phyloP scores from a whole-genome alignment of 2,329 filamentous ascomycete species.

The Colletotrichum sp. region DNA sequence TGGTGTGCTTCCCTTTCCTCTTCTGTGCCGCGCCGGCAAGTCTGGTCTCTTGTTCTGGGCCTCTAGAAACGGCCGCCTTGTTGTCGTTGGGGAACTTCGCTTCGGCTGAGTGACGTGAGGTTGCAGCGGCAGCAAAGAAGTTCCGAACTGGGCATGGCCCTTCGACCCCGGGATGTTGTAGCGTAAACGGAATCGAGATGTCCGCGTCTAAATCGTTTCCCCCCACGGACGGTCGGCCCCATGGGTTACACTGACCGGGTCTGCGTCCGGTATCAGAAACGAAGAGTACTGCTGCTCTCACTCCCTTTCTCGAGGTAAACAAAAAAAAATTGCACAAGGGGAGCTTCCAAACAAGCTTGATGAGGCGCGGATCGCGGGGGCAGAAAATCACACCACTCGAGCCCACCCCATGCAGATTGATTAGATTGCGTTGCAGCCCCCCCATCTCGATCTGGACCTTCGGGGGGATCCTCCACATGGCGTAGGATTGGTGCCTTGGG shows the following conservation, averaged over 20 bases:
- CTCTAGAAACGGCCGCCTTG: neutral
- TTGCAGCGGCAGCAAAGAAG: neutral
- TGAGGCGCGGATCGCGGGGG: neutral
- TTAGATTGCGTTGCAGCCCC: slow-evolving; percentile 18
- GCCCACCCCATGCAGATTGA: neutral
- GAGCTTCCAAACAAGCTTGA: neutral
- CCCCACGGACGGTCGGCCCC: neutral
- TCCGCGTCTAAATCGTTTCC: slow-evolving; percentile 13
- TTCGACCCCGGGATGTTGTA: neutral
- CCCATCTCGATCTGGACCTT: slow-evolving; percentile 1
- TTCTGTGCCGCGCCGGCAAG: neutral
- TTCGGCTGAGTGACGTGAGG: slow-evolving; percentile 9
- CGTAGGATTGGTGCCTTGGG: neutral
- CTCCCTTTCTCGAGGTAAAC: neutral
- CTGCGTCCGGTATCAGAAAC: neutral
- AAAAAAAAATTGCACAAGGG: neutral
- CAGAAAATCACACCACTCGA: slow-evolving; percentile 9
- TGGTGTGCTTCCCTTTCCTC: neutral
- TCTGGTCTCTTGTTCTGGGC: neutral
- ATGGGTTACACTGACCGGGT: neutral
- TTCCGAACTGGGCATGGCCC: neutral
- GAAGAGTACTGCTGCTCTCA: neutral
- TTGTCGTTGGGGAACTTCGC: neutral
- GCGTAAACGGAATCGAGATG: slow-evolving; percentile 11
- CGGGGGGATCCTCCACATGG: neutral